Evolutionary conservation across 306 rosid species (phyloP).

Genomic region (Amphicarpaea edgeworthii): DNA sequence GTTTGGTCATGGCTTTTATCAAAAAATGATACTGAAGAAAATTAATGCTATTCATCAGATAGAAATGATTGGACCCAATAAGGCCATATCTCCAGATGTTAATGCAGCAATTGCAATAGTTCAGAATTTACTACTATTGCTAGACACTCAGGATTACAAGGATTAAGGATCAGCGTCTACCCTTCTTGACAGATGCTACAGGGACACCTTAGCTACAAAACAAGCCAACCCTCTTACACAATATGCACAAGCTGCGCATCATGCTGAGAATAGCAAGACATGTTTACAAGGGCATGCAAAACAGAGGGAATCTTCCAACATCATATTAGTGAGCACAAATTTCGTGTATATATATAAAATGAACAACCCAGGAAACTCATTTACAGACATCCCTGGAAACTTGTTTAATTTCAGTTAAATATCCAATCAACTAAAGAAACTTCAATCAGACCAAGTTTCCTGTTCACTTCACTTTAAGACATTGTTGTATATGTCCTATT

Average conservation of each 20-base stretch:
- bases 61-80: not conserved
- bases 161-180: conserved; percentile 1
- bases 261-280: not conserved
- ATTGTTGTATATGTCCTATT: not conserved
- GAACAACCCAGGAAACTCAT: not conserved
- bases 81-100: not conserved
- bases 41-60: not conserved
- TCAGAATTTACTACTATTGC: not conserved
- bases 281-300: not conserved
- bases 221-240: not conserved
- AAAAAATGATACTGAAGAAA: not conserved
- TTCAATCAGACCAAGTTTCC: not conserved
- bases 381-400: not conserved
- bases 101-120: not conserved
- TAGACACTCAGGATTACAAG: not conserved
- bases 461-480: not conserved
- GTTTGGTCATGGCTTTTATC: not conserved
- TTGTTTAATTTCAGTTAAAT: not conserved
- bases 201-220: not conserved
- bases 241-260: not conserved
- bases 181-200: not conserved
- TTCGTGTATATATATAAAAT: not conserved
- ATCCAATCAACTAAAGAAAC: not conserved
- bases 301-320: not conserved
- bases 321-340: not conserved